Evolutionary conservation across 768 basidiomycete genomes (phyloP).

Genomic region (Harrya chromipes): DNA sequence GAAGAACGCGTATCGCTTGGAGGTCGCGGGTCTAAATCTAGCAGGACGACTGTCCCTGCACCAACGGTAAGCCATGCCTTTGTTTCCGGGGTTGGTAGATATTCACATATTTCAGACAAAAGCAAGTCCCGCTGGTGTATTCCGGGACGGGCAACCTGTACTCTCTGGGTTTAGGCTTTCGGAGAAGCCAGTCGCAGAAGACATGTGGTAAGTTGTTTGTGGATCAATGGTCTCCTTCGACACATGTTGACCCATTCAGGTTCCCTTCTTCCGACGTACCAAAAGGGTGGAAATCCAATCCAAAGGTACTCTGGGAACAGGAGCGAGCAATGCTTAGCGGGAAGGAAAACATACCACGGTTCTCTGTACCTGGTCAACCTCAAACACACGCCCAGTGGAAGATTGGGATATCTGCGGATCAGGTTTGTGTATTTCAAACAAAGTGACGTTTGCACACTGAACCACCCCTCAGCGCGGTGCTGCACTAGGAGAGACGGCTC

Average conservation of each 20-base stretch:
- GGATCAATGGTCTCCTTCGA: conserved; percentile 13
- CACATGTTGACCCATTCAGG: conserved; percentile 42
- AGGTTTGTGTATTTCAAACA: conserved; percentile 45
- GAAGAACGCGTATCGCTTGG: conserved; percentile 53
- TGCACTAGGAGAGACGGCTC: conserved; percentile 76
- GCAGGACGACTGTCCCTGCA: not conserved
- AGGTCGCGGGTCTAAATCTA: conserved; percentile 18
- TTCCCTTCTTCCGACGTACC: conserved; percentile 84
- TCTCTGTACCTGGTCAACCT: conserved; percentile 21
- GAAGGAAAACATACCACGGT: conserved; percentile 43
- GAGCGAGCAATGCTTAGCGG: conserved; percentile 36
- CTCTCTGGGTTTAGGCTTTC: conserved; percentile 75
- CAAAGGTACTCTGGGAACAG: conserved; percentile 67
- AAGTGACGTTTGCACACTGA: conserved; percentile 3
- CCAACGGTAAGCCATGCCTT: conserved; percentile 10
- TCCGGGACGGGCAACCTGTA: conserved; percentile 74
- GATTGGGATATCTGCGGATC: conserved; percentile 61
- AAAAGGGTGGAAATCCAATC: conserved; percentile 81
- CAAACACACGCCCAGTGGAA: conserved; percentile 52
- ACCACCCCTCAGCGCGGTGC: conserved; percentile 63
- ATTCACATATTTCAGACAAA: conserved; percentile 23
- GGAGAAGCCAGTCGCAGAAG: conserved; percentile 63
- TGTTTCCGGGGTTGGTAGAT: not conserved
- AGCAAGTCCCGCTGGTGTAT: conserved; percentile 30
- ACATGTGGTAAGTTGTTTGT: conserved; percentile 53